phyloP scores from a whole-genome alignment of 2,329 filamentous ascomycete species.

The Aspergillus proliferans region DNA sequence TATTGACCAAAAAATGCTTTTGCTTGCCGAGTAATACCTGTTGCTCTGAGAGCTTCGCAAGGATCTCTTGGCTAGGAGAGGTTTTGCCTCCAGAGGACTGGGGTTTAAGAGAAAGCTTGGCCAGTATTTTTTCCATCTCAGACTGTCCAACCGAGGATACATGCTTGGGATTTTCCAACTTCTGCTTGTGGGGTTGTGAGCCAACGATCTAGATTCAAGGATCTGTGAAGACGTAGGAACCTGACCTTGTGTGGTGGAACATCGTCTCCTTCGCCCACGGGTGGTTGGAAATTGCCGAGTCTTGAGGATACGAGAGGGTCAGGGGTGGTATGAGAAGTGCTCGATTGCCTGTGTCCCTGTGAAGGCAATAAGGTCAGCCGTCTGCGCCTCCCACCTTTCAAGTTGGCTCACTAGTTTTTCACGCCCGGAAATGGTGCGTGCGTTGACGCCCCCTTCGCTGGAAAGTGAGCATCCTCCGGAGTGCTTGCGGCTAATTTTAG shows the following conservation, averaged over 20 bases:
- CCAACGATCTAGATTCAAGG: not conserved
- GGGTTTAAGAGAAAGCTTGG: constrained; percentile 36
- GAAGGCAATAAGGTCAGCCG: not conserved
- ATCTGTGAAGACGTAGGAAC: not conserved
- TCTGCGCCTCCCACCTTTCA: not conserved
- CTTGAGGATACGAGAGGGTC: constrained; percentile 30
- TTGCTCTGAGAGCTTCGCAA: constrained; percentile 69
- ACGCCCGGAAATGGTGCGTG: constrained; percentile 13
- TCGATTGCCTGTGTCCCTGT: constrained; percentile 22
- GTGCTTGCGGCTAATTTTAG: constrained; percentile 18
- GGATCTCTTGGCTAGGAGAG: constrained; percentile 34
- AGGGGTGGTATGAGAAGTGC: constrained; percentile 19
- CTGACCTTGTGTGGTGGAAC: constrained; percentile 33
- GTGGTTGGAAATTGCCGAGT: constrained; percentile 26
- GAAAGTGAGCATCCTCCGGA: constrained; percentile 14
- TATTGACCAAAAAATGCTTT: constrained; percentile 43
- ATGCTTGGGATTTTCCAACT: constrained; percentile 35
- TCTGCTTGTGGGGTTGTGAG: constrained; percentile 43
- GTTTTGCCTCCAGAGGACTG: constrained; percentile 11
- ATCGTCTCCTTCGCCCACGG: constrained; percentile 18
- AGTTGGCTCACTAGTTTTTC: constrained; percentile 22
- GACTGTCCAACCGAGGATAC: constrained; percentile 24
- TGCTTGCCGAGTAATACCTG: constrained; percentile 56
- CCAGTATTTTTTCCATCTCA: constrained; percentile 59
- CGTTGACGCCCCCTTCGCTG: constrained; percentile 14